These are phyloP conservation scores for Cladophialophora immunda DNA, from an alignment of 2,329 filamentous ascomycete species.

Conservation along the genomic window DNA sequence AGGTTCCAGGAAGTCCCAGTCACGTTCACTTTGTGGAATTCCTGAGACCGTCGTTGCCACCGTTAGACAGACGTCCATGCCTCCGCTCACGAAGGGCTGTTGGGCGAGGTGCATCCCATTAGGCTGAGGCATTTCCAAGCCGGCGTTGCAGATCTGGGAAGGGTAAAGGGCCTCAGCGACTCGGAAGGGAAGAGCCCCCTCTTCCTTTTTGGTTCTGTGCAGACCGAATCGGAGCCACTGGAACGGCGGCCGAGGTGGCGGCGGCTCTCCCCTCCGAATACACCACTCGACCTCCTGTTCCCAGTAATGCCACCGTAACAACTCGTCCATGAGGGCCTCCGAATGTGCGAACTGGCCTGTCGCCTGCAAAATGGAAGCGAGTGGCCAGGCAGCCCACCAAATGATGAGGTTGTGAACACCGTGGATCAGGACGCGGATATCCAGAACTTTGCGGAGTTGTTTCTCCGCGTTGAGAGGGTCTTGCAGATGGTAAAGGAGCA, in stretches of 20 bases:
- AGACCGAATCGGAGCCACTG: not conserved
- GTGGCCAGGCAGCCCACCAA: constrained; percentile 1
- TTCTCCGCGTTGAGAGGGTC: constrained; percentile 14
- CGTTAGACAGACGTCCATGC: not conserved
- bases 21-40: not conserved
- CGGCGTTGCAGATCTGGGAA: not conserved
- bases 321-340: not conserved
- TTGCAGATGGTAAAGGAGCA: not conserved
- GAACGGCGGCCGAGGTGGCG: constrained; percentile 3
- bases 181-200: not conserved
- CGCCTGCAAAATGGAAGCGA: not conserved
- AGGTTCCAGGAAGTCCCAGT: not conserved
- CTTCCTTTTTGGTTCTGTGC: not conserved
- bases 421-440: not conserved
- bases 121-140: not conserved
- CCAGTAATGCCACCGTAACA: constrained; percentile 13
- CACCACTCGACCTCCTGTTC: constrained; percentile 1
- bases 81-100: not conserved
- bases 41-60: not conserved
- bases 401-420: not conserved
- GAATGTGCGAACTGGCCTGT: not conserved
- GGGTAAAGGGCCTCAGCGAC: not conserved
- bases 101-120: not conserved
- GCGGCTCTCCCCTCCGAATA: not conserved
- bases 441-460: constrained; percentile 9